Base-by-base conservation (phyloP, 73 alveolate species). In the Effrenium voratum region DNA sequence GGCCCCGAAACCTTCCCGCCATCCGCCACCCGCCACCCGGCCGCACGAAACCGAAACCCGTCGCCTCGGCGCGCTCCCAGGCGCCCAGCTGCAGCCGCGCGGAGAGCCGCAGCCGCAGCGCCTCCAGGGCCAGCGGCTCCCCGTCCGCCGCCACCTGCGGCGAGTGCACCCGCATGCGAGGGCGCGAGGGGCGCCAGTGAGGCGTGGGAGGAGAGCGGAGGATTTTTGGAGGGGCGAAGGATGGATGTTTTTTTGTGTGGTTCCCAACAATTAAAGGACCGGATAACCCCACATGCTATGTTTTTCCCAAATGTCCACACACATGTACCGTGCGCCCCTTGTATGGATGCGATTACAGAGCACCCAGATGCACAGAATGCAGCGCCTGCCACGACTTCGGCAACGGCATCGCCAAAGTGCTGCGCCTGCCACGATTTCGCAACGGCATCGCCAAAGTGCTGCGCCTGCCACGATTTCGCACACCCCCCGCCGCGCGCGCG, bases 51-150 rank as follows among this genome's bases (percentile, higher is more conserved):
- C n/a, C n/a, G n/a, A n/a, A n/a, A n/a, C n/a, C n/a, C n/a, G n/a
- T n/a, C n/a, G n/a, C n/a, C n/a, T n/a, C n/a, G n/a, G n/a, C n/a
- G n/a, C n/a, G n/a, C 15, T 85, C 94, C 41, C 26, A 57, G 43
- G 94, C 94, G 2, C 81, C 63, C 82, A 85, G 80, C 81, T 47
- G 94, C 94, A 85, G 80, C 45, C 94, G 94, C 81, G 63, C 81
- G 60, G 57, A 34, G 45, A 85, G 40, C 82, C 94, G 80, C 81
- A 41, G 60, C 60, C 80, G 94, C 44, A 85, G 45, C 82, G 94
- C 94, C 60, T 40, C 34, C 40, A 30, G 45, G 76, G 68, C 40
- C 46, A 46, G 44, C 32, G 90, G 90, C 12, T 66, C n/a, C 34
- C 45, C 44, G 45, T 6, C 28, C 70, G 38, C 44, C 66, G 2